phyloP scores from a whole-genome alignment of 352 stramenopile genomes.

The Aphanomyces cochlioides region DNA sequence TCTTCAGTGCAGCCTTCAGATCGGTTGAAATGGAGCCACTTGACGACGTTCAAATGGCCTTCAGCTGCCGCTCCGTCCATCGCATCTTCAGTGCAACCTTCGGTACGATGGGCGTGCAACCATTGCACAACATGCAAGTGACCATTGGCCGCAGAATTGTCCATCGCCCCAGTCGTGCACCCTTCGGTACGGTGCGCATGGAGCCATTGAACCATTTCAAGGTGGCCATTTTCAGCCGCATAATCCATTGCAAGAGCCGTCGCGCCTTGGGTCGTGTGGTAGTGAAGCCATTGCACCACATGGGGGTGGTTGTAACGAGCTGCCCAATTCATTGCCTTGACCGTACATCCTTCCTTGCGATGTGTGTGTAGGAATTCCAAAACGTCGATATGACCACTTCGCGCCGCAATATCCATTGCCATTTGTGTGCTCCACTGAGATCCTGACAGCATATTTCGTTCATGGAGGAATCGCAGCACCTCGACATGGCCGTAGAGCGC shows the following conservation, averaged over 20 bases:
- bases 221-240: conserved; percentile 37
- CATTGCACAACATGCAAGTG: conserved; percentile 34
- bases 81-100: conserved; percentile 24
- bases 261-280: conserved; percentile 34
- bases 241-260: conserved; percentile 41
- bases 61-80: conserved; percentile 20
- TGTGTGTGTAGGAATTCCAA: conserved; percentile 18
- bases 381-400: conserved; percentile 21
- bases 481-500: conserved; percentile 6
- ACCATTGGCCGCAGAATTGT: conserved; percentile 33
- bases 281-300: conserved; percentile 38
- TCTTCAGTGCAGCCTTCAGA: conserved; percentile 39
- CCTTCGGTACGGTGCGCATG: conserved; percentile 35
- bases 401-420: conserved; percentile 29
- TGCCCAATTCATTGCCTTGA: conserved; percentile 39
- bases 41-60: conserved; percentile 28
- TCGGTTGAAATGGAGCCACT: conserved; percentile 33
- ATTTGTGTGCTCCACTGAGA: conserved; percentile 9
- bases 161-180: conserved; percentile 36
- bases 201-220: conserved; percentile 38
- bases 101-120: conserved; percentile 28
- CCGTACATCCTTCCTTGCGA: conserved; percentile 31
- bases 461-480: conserved; percentile 2
- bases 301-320: conserved; percentile 35
- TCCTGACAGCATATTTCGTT: neutral